These are phyloP conservation scores for Blastobotrys proliferans DNA, from an alignment of 1,139 yeast species.

Conservation along the genomic window DNA sequence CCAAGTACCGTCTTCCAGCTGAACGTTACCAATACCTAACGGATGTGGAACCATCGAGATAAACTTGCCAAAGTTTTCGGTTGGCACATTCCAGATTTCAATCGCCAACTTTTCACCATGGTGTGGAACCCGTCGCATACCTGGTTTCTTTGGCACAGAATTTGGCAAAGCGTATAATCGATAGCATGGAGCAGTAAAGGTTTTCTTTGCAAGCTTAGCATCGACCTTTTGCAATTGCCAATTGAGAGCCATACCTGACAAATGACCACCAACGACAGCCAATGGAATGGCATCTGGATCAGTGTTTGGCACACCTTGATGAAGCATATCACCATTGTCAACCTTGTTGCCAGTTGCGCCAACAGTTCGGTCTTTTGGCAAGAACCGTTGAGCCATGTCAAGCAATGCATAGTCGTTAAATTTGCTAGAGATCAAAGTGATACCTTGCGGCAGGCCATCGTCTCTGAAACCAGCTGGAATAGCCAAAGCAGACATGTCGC, in stretches of 20 bases:
- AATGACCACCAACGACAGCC: conserved; percentile 96
- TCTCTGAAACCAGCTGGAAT: conserved; percentile 81
- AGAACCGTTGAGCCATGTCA: conserved; percentile 72
- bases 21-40: conserved; percentile 88
- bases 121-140: conserved; percentile 62
- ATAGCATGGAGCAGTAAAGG: conserved; percentile 71
- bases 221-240: conserved; percentile 89
- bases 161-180: conserved; percentile 78
- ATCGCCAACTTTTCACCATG: conserved; percentile 61
- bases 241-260: conserved; percentile 81
- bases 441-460: conserved; percentile 88
- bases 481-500: conserved; percentile 88
- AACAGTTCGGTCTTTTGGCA: conserved; percentile 46
- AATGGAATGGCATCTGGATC: conserved; percentile 47
- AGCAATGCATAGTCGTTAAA: conserved; percentile 86
- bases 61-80: conserved; percentile 71
- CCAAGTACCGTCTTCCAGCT: conserved; percentile 72
- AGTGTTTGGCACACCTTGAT: conserved; percentile 38
- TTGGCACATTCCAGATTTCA: conserved; percentile 81
- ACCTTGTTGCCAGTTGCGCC: conserved; percentile 41
- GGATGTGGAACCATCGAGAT: conserved; percentile 90
- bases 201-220: conserved; percentile 64
- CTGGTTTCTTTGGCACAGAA: conserved; percentile 82
- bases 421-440: conserved; percentile 74
- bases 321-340: conserved; percentile 40